phyloP scores from a whole-genome alignment of 495 filamentous ascomycete species.

The Chaetomium cochliodes region DNA sequence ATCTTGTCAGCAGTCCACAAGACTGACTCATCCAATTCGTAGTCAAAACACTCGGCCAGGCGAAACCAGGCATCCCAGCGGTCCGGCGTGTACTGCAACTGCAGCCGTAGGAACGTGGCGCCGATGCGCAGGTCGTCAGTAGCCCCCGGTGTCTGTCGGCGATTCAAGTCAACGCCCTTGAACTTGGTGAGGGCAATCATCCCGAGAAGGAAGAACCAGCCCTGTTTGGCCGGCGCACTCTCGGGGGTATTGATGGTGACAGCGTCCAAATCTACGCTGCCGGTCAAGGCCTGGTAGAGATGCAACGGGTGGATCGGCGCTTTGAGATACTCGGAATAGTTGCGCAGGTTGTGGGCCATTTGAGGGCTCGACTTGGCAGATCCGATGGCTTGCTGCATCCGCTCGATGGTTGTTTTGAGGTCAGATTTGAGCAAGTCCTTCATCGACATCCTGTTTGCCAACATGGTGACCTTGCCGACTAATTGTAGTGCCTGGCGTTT shows the following conservation, averaged over 20 bases:
- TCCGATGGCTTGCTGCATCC: conserved; percentile 68
- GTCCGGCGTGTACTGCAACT: conserved; percentile 79
- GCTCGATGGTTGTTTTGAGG: conserved; percentile 81
- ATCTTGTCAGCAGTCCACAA: conserved; percentile 96
- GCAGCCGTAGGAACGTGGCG: conserved; percentile 74
- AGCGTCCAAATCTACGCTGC: conserved; percentile 62
- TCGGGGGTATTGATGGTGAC: conserved; percentile 52
- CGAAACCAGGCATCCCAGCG: conserved; percentile 97
- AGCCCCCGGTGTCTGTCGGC: conserved; percentile 70
- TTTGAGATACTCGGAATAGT: conserved; percentile 73
- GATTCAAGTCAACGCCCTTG: conserved; percentile 65
- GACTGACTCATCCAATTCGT: conserved; percentile 85
- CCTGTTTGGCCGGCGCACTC: conserved; percentile 66
- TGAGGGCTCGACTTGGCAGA: conserved; percentile 63
- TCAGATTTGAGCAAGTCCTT: conserved; percentile 90
- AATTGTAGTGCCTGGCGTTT: conserved; percentile 71
- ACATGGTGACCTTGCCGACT: conserved; percentile 74
- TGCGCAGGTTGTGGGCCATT: conserved; percentile 69
- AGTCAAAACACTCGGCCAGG: conserved; percentile 86
- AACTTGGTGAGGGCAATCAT: conserved; percentile 86
- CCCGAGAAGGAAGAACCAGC: conserved; percentile 91
- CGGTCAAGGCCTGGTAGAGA: conserved; percentile 73
- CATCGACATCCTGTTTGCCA: conserved; percentile 80
- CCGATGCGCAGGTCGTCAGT: conserved; percentile 86
- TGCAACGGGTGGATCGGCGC: conserved; percentile 79